A percentile compares a stretch with the other conserved stretches of the same genome.
These are phyloP conservation scores for Claviceps sp. DNA, from an alignment of 2,329 filamentous ascomycete genomes.

Conservation along the genomic window DNA sequence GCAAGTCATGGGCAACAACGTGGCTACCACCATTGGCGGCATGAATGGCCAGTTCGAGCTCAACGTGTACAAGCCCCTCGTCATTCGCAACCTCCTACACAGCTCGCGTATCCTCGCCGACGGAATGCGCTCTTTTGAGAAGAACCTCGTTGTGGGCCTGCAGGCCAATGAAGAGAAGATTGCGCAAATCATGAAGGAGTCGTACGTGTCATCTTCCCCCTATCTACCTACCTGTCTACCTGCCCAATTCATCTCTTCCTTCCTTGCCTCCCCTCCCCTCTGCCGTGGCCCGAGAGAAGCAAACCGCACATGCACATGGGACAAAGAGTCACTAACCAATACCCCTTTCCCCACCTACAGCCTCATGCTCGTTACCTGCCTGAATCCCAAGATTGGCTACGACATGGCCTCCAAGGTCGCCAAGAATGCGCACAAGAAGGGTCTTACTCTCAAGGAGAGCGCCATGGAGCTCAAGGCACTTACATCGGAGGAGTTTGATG, in stretches of 20 bases:
- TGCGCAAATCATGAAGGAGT: slow-evolving; percentile 79
- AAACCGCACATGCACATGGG: background rate
- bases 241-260: too few relatives aligned
- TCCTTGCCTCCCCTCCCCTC: too few relatives aligned
- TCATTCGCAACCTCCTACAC: slow-evolving; percentile 92
- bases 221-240: too few relatives aligned
- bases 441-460: slow-evolving; percentile 80
- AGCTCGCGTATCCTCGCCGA: slow-evolving; percentile 79
- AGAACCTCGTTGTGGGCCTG: slow-evolving; percentile 78
- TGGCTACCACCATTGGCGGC: slow-evolving; percentile 82
- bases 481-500: slow-evolving; percentile 80
- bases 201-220: slow-evolving; percentile 41
- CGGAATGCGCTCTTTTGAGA: slow-evolving; percentile 89
- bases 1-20: slow-evolving; percentile 96
- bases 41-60: slow-evolving; percentile 98
- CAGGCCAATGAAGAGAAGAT: slow-evolving; percentile 93
- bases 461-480: slow-evolving; percentile 87
- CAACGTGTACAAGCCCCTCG: slow-evolving; percentile 95
- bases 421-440: slow-evolving; percentile 99
- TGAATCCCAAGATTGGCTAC: slow-evolving; percentile 95
- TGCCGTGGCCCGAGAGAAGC: too few relatives aligned
- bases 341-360: slow-evolving; percentile 28
- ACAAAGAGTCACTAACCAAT: background rate
- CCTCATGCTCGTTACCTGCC: slow-evolving; percentile 94
- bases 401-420: slow-evolving; percentile 95